phyloP scores from a whole-genome alignment of 768 basidiomycete species.

The Pleurotus cornucopiae region DNA sequence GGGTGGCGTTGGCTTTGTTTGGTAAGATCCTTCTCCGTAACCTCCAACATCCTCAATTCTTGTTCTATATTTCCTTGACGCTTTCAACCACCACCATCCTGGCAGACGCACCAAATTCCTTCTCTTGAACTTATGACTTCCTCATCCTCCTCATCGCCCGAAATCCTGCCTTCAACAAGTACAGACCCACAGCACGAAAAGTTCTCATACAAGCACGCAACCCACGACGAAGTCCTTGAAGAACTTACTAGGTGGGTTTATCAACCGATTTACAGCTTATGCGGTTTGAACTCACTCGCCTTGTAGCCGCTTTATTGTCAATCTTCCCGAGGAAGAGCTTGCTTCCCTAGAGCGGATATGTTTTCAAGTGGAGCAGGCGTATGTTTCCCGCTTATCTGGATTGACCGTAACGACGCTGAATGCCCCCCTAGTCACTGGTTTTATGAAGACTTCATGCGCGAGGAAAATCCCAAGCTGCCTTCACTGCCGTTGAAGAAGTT shows the following conservation, averaged over 20 bases:
- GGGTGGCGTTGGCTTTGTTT: slow-evolving; percentile 6
- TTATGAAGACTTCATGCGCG: slow-evolving; percentile 97
- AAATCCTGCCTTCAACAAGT: slow-evolving; percentile 49
- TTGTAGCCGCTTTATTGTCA: slow-evolving; percentile 88
- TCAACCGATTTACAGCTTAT: slow-evolving; percentile 7
- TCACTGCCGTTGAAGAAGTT: slow-evolving; percentile 89
- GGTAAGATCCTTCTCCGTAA: not conserved
- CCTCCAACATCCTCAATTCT: slow-evolving; percentile 1
- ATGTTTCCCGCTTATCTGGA: slow-evolving; percentile 28
- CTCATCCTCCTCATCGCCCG: slow-evolving; percentile 76
- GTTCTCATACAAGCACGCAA: slow-evolving; percentile 67
- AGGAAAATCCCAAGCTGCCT: slow-evolving; percentile 83
- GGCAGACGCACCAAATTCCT: not conserved
- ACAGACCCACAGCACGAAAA: slow-evolving; percentile 28
- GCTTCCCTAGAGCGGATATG: slow-evolving; percentile 89
- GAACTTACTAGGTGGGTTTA: slow-evolving; percentile 75
- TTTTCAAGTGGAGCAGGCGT: slow-evolving; percentile 99
- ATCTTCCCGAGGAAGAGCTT: slow-evolving; percentile 91
- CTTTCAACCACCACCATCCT: not conserved
- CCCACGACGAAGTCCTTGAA: slow-evolving; percentile 83
- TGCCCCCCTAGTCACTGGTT: slow-evolving; percentile 78
- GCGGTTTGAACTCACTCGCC: slow-evolving; percentile 10
- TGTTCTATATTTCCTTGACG: slow-evolving; percentile 6
- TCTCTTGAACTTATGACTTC: slow-evolving; percentile 55
- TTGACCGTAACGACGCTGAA: slow-evolving; percentile 13